Evolutionary conservation across 306 rosid genomes (phyloP), one percentile per base, ranked within the genome.

Genomic region (Hippophae tibetana): DNA sequence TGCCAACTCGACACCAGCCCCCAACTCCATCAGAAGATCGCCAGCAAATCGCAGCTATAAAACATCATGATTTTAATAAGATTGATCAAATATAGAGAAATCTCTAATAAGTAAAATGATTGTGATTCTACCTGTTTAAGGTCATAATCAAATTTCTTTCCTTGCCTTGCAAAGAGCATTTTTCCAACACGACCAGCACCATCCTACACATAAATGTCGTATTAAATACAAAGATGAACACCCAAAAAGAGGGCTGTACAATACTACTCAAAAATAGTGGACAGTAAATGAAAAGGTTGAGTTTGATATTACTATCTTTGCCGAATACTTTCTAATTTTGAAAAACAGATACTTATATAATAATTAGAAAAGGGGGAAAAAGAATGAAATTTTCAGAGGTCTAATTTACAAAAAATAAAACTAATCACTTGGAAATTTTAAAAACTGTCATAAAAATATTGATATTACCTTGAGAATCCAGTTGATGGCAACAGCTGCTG

Each of bases 161-260:
- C 99, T 67, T 92, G 96, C 27, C 96, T 89, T 41, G 99, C 87
- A 78, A 81, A 92, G 26, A 92, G 82, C 99, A 92, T 92, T 84
- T 92, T 92, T 31, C 99, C 99, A 41, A 92, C 86, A 50, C 99
- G 99, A 72, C 99, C 99, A 63, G 99, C 96, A 27, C 99, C 99
- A 62, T 92, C 99, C 96, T 90, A 65, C 60, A 72, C 18, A 63
- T 47, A 61, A 42, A 62, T 45, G 44, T 52, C 45, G 62, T 26
- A 53, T 78, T 54, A 18, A 31, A 31, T 31, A 4, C 38, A 31
- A 31, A 31, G 5, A 31, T 2, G 38, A 31, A 31, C 5, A 31
- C 5, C 38, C 38, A 4, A 31, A 31, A 31, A 2, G 38, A 31
- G 5, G 38, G 38, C 38, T 4, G 3, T 31, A 31, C 38, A 31